phyloP scores from a whole-genome alignment of 106 monocot genomes.

The Platanthera guangdongensis region DNA sequence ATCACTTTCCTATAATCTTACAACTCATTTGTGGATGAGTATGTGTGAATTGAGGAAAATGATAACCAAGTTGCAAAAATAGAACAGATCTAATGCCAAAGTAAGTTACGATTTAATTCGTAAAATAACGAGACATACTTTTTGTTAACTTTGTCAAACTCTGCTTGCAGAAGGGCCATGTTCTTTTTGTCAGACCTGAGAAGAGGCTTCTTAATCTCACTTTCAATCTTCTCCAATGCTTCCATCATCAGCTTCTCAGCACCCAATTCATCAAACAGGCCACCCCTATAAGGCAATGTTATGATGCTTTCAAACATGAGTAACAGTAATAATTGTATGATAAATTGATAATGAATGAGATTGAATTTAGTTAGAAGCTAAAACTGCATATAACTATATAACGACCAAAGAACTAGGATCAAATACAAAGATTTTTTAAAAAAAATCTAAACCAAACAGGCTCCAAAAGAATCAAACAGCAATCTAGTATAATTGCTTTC shows the following conservation, averaged over 20 bases:
- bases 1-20: too few species aligned
- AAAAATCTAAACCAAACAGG: neutral
- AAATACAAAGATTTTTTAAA: neutral
- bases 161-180: constrained; percentile 72
- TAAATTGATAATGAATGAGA: neutral
- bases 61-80: too few species aligned
- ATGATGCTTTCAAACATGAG: too few species aligned
- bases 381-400: neutral
- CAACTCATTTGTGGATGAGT: too few species aligned
- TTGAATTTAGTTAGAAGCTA: neutral
- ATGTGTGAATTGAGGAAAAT: too few species aligned
- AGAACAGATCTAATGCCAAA: too few species aligned
- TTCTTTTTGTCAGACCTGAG: constrained; percentile 93
- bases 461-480: neutral
- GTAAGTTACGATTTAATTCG: too few species aligned
- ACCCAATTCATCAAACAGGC: constrained; percentile 70
- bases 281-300: constrained; percentile 35
- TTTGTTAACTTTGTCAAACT: constrained; percentile 87
- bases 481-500: neutral
- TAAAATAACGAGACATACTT: constrained; percentile 44
- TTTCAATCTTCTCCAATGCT: constrained; percentile 88
- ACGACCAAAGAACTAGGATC: neutral
- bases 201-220: constrained; percentile 92
- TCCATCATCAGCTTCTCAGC: constrained; percentile 87
- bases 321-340: too few species aligned